Base-by-base conservation (phyloP, 2,329 filamentous ascomycete genomes). In the Microcyclospora tardicrescens region DNA sequence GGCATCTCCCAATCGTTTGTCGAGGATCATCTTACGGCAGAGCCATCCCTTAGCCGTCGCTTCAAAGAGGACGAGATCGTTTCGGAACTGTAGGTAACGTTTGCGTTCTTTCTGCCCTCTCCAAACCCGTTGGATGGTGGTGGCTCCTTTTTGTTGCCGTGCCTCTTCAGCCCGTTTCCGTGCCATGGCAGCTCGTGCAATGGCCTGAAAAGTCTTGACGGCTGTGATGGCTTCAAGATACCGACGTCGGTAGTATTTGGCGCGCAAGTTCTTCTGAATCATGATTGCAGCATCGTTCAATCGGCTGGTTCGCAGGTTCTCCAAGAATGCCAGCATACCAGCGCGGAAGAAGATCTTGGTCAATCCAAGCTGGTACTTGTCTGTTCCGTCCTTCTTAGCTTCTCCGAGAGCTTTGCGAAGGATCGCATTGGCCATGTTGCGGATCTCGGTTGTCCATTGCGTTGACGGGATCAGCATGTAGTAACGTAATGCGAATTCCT, bases 321-420 rank as follows among this genome's bases (percentile, higher is more conserved):
- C 91, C 36, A 98, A 69, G 67, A 95, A 95, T 6, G 91, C 91
- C 52, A 98, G 79, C 91, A 98, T 98, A 62, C 91, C 91, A 40
- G 91, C 91, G 43, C 91, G 82, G 77, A 98, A 98, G 68, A 98
- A 98, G 58, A 98, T 95, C 68, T 98, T 98, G 37, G 89, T 96
- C 49, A 96, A 70, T 65, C 91, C 91, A 47, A 98, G 75, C 65
- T 98, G 91, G 59, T 96, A 98, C 64, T 94, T 98, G 67, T 96
- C 91, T 33, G 72, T 84, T 50, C 77, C 78, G 44, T 68, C 65
- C 31, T 64, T 63, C 51, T 82, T 78, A 40, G 84, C 58, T 34
- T 59, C 57, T 31, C 67, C 89, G 24, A 98, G 71, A 1, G 87
- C 91, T 63, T 87, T 91, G 43, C 76, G 79, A 47, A 98, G 65